Evolutionary conservation across 805 yeast species (phyloP).

Genomic region (Lipomyces lipofer): DNA sequence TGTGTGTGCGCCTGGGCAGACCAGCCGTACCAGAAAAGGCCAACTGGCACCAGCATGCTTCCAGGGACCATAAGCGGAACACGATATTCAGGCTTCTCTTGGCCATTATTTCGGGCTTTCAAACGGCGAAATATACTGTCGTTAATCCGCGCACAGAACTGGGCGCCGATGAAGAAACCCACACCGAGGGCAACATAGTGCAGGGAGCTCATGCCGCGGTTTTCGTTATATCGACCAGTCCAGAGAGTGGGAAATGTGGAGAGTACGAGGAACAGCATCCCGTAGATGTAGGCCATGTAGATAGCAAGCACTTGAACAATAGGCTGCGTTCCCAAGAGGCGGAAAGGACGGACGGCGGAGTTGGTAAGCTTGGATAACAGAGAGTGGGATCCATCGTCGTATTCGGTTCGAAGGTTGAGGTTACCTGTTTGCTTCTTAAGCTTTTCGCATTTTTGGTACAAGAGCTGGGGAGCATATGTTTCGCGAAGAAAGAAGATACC

Average conservation of each 20-base stretch:
- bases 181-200: constrained; percentile 38
- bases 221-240: background rate
- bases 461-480: constrained; percentile 66
- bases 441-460: constrained; percentile 51
- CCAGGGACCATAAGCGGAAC: constrained; percentile 53
- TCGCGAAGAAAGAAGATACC: constrained; percentile 56
- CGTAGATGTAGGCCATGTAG: constrained; percentile 55
- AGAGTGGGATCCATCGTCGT: constrained; percentile 77
- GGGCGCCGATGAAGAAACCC: constrained; percentile 40
- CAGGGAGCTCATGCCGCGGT: constrained; percentile 30
- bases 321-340: constrained; percentile 72
- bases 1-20: constrained; percentile 47
- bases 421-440: constrained; percentile 72
- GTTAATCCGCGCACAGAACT: constrained; percentile 39
- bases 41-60: constrained; percentile 47
- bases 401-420: constrained; percentile 83
- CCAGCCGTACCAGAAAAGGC: constrained; percentile 67
- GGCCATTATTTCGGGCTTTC: constrained; percentile 45
- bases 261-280: constrained; percentile 51
- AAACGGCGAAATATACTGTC: constrained; percentile 33
- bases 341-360: constrained; percentile 61
- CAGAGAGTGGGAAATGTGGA: constrained; percentile 42
- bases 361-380: constrained; percentile 59
- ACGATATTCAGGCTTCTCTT: constrained; percentile 60
- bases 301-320: constrained; percentile 60